phyloP scores from a whole-genome alignment of 1,284 basidiomycete species.

The Somion occarium region DNA sequence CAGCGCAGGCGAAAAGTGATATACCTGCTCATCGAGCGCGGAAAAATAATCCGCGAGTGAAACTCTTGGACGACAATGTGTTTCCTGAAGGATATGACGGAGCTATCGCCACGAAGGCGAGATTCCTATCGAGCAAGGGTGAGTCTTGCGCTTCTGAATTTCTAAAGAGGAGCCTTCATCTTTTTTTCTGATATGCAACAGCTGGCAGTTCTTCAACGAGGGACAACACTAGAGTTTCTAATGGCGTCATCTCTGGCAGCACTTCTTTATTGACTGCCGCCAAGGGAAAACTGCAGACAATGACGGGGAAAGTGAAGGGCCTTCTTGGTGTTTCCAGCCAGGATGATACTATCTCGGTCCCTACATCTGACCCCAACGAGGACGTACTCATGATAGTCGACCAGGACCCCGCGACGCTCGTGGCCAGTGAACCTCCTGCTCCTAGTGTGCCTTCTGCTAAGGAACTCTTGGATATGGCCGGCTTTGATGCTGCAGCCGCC shows the following conservation, averaged over 20 bases:
- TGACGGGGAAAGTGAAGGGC: conserved; percentile 2
- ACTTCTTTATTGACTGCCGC: not conserved
- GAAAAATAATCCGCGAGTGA: conserved; percentile 47
- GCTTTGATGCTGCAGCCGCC: conserved; percentile 1
- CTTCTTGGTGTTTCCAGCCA: not conserved
- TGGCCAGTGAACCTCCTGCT: not conserved
- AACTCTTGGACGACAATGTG: conserved; percentile 39
- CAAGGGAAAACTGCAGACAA: conserved; percentile 16
- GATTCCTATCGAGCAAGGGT: conserved; percentile 23
- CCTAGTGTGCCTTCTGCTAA: not conserved
- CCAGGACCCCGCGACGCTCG: not conserved
- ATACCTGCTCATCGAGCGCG: conserved; percentile 42
- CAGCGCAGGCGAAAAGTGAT: not conserved
- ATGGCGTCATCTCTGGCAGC: not conserved
- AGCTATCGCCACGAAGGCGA: conserved; percentile 44
- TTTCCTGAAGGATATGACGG: conserved; percentile 25
- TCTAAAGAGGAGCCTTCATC: not conserved
- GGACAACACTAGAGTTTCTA: not conserved
- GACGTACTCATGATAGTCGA: conserved; percentile 1
- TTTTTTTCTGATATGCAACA: not conserved
- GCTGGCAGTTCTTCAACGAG: not conserved
- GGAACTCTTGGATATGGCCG: conserved; percentile 10
- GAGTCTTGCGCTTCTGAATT: too few species aligned
- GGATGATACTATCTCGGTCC: not conserved
- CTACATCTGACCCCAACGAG: not conserved